Evolutionary conservation across 441 rosid genomes (phyloP).

Genomic region (Pelargonium australe): DNA sequence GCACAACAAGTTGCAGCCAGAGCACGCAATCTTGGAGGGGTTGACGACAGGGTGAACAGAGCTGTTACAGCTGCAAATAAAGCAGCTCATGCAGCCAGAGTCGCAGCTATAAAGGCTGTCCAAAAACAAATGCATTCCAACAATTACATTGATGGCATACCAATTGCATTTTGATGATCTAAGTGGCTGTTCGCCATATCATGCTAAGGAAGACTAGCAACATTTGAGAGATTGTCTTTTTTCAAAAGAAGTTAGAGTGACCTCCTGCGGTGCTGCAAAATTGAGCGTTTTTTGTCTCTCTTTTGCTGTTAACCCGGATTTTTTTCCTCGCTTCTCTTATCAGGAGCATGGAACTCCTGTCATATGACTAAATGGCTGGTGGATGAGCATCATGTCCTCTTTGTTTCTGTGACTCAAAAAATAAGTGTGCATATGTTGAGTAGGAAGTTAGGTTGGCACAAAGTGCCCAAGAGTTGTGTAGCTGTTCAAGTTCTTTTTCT

Average conservation of each 20-base stretch:
- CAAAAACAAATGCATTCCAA: slow-evolving; percentile 41
- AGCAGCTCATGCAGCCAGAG: slow-evolving; percentile 77
- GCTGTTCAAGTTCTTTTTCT: too few species aligned
- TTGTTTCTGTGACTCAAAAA: too few species aligned
- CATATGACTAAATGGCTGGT: too few species aligned
- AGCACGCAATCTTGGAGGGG: slow-evolving; percentile 32
- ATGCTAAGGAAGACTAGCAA: background rate
- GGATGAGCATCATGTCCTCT: too few species aligned
- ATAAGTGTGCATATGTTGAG: too few species aligned
- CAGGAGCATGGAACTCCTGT: too few species aligned
- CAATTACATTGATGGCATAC: slow-evolving; percentile 22
- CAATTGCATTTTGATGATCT: slow-evolving; percentile 18
- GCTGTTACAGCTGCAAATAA: slow-evolving; percentile 56
- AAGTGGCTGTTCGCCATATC: slow-evolving; percentile 4
- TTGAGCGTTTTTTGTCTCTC: background rate
- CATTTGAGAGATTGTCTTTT: background rate
- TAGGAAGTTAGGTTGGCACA: too few species aligned
- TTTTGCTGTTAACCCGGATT: too few species aligned
- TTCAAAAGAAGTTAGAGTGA: background rate
- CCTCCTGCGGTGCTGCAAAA: background rate
- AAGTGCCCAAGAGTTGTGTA: too few species aligned
- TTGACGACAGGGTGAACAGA: slow-evolving; percentile 54
- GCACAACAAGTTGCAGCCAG: slow-evolving; percentile 55
- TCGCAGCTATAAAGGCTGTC: slow-evolving; percentile 65
- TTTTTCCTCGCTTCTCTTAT: too few species aligned